Evolutionary conservation across 345 rosid species (phyloP).

Genomic region (Trapa bicornis): DNA sequence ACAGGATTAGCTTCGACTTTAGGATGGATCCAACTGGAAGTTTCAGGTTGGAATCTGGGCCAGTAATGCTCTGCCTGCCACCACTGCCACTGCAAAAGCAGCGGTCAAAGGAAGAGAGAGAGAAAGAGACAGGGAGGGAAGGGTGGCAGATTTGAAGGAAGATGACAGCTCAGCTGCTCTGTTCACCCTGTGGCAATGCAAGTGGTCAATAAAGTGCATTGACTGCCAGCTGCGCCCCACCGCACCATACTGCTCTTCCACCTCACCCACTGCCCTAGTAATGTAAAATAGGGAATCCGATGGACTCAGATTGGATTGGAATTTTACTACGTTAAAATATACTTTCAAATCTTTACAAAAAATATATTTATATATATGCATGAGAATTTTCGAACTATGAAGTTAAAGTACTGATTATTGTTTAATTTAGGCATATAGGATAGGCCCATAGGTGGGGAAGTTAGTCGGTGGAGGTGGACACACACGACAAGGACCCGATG

Average conservation of each 20-base stretch:
- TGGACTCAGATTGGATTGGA: neutral
- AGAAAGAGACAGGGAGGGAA: no score
- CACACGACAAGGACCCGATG: no score
- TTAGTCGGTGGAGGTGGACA: no score
- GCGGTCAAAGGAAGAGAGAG: neutral
- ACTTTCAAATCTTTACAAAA: no score
- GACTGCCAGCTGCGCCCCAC: neutral
- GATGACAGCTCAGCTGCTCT: neutral
- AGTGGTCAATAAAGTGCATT: neutral
- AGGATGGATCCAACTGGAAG: no score
- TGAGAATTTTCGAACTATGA: no score
- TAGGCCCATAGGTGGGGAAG: no score
- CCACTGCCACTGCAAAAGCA: neutral
- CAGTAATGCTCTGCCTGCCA: neutral
- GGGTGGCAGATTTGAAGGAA: slow-evolving; percentile 1
- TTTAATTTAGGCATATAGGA: no score
- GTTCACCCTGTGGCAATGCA: neutral
- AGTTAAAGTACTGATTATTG: no score
- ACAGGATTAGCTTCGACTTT: no score
- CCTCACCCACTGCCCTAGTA: neutral
- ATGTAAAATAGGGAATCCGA: neutral
- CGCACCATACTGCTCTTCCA: neutral
- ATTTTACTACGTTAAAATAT: no score
- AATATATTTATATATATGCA: no score
- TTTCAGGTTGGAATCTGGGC: neutral